Base-by-base conservation (phyloP, 768 basidiomycete genomes). In the Mrakia blollopis region DNA sequence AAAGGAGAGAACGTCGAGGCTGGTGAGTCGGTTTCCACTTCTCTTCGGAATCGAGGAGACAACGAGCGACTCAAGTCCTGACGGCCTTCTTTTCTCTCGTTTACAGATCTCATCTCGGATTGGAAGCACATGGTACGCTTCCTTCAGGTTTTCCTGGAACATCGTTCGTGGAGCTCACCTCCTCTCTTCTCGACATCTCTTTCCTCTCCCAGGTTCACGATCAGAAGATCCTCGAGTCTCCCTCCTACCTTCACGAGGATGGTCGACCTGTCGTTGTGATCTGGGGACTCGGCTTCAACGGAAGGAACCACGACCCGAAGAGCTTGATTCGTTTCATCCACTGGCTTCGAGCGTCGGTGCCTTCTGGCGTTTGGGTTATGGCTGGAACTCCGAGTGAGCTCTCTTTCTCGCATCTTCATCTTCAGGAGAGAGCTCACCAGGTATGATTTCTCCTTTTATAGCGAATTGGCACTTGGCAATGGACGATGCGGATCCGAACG, bases 201-300 rank as follows among this genome's bases (percentile, higher is more conserved):
- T 9, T 35, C 61, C 32, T 32, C 60, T 35, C 72, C 44, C 47
- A 77, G 76, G 35, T 77, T n/a, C 21, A 73, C 25, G 25, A 37
- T 10, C 47, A 77, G 35, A 21, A 61, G 35, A 77, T 77, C 52
- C 50, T 77, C n/a, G 14, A 44, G 5, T 72, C 70, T 6, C 62
- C 72, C 1, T 67, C 76, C 11, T 77, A 77, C 44, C 52, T 77
- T n/a, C 76, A 47, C 37, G 76, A 77, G 81, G 86, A 87, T 69
- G 90, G 89, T 11, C 87, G 86, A 75, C 88, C 91, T 1, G 91
- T 93, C 47, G 85, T 94, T 57, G 89, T 86, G 3, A 83, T 93
- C 32, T 92, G 91, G 91, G 92, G 91, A 14, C 89, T 92, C 79
- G 92, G 92, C 13, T 88, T 92, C 79, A 85, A 87, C 14, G 87